Evolutionary conservation across 2,329 filamentous ascomycete genomes (phyloP).

Genomic region (Beauveria caledonica): DNA sequence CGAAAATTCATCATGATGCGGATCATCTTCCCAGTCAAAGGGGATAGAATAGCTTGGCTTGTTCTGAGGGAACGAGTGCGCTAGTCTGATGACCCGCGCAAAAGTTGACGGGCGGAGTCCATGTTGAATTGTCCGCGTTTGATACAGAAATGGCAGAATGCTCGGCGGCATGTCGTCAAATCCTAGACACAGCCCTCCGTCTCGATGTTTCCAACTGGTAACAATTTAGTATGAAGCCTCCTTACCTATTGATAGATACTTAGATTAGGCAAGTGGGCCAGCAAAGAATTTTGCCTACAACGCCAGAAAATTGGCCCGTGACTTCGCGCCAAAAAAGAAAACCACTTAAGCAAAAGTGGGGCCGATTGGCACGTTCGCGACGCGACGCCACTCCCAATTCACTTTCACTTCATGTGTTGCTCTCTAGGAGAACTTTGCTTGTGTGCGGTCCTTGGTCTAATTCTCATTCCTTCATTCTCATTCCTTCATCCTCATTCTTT

Average conservation of each 20-base stretch:
- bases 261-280: background rate
- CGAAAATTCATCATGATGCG: slow-evolving; percentile 14
- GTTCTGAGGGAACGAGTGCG: slow-evolving; percentile 14
- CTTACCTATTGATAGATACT: background rate
- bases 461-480: too few species aligned
- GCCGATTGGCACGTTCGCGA: slow-evolving; percentile 2
- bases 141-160: slow-evolving; percentile 61
- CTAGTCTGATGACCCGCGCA: slow-evolving; percentile 17
- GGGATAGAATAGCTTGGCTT: slow-evolving; percentile 35
- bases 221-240: background rate
- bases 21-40: slow-evolving; percentile 38
- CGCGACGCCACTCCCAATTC: slow-evolving; percentile 1
- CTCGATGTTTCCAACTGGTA: background rate
- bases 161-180: slow-evolving; percentile 23
- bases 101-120: slow-evolving; percentile 20
- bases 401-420: slow-evolving; percentile 1
- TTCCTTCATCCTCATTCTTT: too few species aligned
- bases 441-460: background rate
- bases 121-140: slow-evolving; percentile 51
- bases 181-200: background rate
- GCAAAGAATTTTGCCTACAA: background rate
- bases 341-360: slow-evolving; percentile 17
- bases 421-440: background rate
- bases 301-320: slow-evolving; percentile 20
- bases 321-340: slow-evolving; percentile 22